Evolutionary conservation across 305 asterid genomes (phyloP).

Genomic region (Solanum chacoense): DNA sequence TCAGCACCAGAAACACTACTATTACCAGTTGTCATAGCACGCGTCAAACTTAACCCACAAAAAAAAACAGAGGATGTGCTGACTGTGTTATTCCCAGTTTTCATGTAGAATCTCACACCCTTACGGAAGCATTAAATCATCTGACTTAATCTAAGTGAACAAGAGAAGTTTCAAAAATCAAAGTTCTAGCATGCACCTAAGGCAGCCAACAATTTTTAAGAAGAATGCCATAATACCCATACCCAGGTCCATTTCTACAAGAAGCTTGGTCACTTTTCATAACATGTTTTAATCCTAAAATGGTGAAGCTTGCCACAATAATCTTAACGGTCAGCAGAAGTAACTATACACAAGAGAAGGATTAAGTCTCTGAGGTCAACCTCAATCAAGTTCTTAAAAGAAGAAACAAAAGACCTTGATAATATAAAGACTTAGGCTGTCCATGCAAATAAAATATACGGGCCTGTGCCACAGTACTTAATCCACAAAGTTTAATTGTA

Average conservation of each 20-base stretch:
- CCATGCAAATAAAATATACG: background rate
- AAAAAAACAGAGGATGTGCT: background rate
- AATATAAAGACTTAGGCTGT: background rate
- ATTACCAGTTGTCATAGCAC: background rate
- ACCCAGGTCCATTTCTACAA: background rate
- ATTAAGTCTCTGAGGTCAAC: background rate
- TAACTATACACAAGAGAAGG: background rate
- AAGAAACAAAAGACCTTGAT: background rate
- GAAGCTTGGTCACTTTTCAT: background rate
- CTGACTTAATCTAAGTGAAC: background rate
- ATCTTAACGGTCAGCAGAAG: background rate
- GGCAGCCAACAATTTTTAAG: background rate
- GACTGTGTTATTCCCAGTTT: background rate
- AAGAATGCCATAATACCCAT: background rate
- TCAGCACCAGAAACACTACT: background rate
- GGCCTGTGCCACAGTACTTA: background rate
- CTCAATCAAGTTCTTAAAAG: background rate
- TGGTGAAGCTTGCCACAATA: background rate
- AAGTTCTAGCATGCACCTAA: background rate
- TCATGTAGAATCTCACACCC: background rate
- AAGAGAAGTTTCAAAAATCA: background rate
- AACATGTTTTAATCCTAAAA: background rate
- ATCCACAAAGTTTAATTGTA: background rate
- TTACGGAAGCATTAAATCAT: background rate
- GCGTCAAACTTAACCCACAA: background rate